These are phyloP conservation scores for Trichoderma koningiopsis DNA, from an alignment of 2,329 filamentous ascomycete genomes.

Conservation along the genomic window DNA sequence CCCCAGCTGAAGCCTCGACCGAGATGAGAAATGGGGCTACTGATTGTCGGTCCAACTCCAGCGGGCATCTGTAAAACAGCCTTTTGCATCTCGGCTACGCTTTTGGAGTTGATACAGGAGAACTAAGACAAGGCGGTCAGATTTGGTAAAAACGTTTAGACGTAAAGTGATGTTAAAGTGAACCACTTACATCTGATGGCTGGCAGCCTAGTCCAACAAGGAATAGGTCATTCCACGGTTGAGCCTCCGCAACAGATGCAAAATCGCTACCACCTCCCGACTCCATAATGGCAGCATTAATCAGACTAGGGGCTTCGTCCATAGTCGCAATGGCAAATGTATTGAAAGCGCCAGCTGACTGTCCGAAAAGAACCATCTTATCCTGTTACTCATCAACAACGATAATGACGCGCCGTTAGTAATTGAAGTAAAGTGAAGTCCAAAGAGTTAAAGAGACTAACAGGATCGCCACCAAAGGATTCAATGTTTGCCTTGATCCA, in stretches of 20 bases:
- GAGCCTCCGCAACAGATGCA: background rate
- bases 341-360: conserved; percentile 26
- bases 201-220: background rate
- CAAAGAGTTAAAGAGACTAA: background rate
- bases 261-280: conserved; percentile 26
- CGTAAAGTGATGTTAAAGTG: background rate
- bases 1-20: background rate
- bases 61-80: background rate
- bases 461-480: conserved; percentile 44
- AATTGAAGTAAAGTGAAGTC: background rate
- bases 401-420: background rate
- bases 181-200: background rate
- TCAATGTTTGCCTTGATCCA: conserved; percentile 29
- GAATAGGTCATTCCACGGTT: background rate
- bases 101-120: background rate
- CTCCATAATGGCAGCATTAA: conserved; percentile 25
- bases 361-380: conserved; percentile 41
- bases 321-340: conserved; percentile 25
- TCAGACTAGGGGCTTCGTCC: conserved; percentile 20
- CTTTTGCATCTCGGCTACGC: background rate
- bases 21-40: background rate
- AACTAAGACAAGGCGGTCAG: background rate
- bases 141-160: background rate
- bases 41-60: background rate
- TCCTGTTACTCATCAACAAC: background rate